Conservation (phyloP, 805 yeast species). For the Zygosaccharomyces gambellarensis region DNA sequence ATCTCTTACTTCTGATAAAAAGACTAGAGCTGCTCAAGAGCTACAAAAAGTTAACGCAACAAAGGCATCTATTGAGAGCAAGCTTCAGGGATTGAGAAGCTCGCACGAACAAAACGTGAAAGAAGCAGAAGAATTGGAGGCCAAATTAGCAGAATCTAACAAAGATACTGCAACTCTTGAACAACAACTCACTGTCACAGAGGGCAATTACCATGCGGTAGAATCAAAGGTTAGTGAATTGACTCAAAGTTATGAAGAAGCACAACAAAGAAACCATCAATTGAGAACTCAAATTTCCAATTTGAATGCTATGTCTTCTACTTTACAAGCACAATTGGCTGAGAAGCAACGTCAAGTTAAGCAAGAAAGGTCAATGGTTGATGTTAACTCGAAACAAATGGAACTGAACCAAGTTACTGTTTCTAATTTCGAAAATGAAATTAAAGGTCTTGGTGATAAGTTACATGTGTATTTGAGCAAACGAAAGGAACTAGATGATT, state of each 20-base stretch:
- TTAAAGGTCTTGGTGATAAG: constrained; percentile 33
- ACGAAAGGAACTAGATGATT: constrained; percentile 36
- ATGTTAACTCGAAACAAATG: constrained; percentile 66
- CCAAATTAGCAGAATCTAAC: constrained; percentile 51
- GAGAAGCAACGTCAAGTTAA: constrained; percentile 49
- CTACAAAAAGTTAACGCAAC: constrained; percentile 59
- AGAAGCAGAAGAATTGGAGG: constrained; percentile 69
- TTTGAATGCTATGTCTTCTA: constrained; percentile 61
- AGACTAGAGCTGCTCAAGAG: constrained; percentile 71
- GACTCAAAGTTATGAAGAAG: constrained; percentile 55
- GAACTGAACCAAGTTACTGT: constrained; percentile 55
- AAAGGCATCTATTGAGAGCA: constrained; percentile 69
- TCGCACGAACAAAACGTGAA: constrained; percentile 75
- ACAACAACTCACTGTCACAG: constrained; percentile 68
- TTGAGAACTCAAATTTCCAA: constrained; percentile 65
- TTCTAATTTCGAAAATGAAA: constrained; percentile 41
- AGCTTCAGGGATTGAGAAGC: constrained; percentile 58
- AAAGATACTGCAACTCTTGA: constrained; percentile 65
- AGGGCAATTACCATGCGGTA: constrained; percentile 70
- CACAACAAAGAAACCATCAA: constrained; percentile 61
- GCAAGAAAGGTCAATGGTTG: constrained; percentile 57
- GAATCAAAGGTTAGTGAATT: constrained; percentile 59
- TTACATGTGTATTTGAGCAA: constrained; percentile 25
- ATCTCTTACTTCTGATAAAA: constrained; percentile 60
- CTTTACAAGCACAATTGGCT: constrained; percentile 52